phyloP scores from a whole-genome alignment of 2,329 filamentous ascomycete genomes.

The Podosphaera xanthii region DNA sequence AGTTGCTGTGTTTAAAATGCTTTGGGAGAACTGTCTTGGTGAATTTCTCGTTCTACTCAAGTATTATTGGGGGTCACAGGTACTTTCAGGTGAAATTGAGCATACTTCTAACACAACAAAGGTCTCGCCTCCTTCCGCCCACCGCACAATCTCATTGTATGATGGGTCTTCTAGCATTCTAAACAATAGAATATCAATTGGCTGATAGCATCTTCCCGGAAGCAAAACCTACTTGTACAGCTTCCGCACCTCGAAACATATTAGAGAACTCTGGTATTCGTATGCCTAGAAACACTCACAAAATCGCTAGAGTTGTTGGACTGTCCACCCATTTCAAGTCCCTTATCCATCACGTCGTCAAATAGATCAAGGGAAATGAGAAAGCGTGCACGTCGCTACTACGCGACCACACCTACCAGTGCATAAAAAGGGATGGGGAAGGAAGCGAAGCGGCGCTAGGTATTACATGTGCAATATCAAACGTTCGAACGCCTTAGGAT shows the following conservation, averaged over 20 bases:
- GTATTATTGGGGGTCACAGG: slow-evolving; percentile 6
- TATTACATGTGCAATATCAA: not conserved
- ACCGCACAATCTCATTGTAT: slow-evolving; percentile 79
- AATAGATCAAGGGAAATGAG: not conserved
- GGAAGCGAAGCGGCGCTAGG: not conserved
- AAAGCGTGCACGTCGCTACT: not conserved
- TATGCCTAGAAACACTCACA: slow-evolving; percentile 33
- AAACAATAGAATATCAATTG: slow-evolving; percentile 14
- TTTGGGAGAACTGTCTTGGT: slow-evolving; percentile 93
- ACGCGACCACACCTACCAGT: not conserved
- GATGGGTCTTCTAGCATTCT: slow-evolving; percentile 94
- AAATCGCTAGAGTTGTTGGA: slow-evolving; percentile 86
- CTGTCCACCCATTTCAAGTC: slow-evolving; percentile 12
- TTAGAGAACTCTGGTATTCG: slow-evolving; percentile 5
- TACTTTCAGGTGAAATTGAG: not conserved
- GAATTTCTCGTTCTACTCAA: slow-evolving; percentile 74
- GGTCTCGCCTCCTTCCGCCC: slow-evolving; percentile 84
- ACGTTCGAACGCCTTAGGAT: not conserved
- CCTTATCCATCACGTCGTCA: slow-evolving; percentile 14
- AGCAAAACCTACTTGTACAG: slow-evolving; percentile 61
- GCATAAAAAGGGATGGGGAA: not conserved
- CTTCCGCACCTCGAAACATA: slow-evolving; percentile 58
- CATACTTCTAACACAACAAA: slow-evolving; percentile 91
- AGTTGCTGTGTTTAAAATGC: slow-evolving; percentile 98
- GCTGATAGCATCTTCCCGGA: slow-evolving; percentile 6